A percentile compares a stretch with the other conserved stretches of the same genome.
Conservation (phyloP, 345 rosid species). For the Trapa incisa region DNA sequence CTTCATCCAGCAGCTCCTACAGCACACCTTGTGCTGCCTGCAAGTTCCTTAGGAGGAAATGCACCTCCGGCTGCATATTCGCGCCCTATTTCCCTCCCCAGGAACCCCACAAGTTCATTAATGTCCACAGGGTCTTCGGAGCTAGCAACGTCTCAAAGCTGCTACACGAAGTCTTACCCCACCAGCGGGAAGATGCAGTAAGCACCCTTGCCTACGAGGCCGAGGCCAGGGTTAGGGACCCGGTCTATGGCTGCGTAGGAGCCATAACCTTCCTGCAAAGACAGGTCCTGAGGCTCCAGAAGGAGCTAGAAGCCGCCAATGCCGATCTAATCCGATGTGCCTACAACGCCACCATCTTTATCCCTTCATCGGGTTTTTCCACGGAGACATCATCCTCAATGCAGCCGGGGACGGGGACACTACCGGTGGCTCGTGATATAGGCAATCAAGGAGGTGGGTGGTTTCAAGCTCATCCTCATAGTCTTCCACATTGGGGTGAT, state of each 20-base stretch:
- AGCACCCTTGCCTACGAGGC: conserved; percentile 90
- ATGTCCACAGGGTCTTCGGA: conserved; percentile 79
- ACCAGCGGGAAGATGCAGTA: conserved; percentile 90
- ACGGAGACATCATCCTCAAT: neutral
- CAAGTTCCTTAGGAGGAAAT: conserved; percentile 65
- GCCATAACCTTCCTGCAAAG: conserved; percentile 86
- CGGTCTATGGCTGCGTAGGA: conserved; percentile 82
- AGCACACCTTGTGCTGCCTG: conserved; percentile 88
- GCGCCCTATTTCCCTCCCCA: conserved; percentile 86
- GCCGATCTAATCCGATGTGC: conserved; percentile 61
- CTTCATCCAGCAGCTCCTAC: conserved; percentile 32
- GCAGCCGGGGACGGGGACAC: neutral
- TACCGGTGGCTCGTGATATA: neutral
- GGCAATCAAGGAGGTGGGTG: conserved; percentile 12
- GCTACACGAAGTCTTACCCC: conserved; percentile 81
- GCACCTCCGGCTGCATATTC: conserved; percentile 71
- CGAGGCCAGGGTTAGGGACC: conserved; percentile 86
- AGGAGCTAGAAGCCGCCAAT: conserved; percentile 76
- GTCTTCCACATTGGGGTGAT: conserved; percentile 26
- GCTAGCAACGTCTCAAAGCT: conserved; percentile 86
- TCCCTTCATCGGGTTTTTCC: conserved; percentile 1
- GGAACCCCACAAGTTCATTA: conserved; percentile 71
- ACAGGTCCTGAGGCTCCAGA: conserved; percentile 81
- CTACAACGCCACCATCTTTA: conserved; percentile 8
- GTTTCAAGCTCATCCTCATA: conserved; percentile 15